A percentile compares a stretch with the other conserved stretches of the same genome.
These are phyloP conservation scores for Cryptosporidium sp. DNA, from an alignment of 169 alveolate genomes.

Conservation along the genomic window DNA sequence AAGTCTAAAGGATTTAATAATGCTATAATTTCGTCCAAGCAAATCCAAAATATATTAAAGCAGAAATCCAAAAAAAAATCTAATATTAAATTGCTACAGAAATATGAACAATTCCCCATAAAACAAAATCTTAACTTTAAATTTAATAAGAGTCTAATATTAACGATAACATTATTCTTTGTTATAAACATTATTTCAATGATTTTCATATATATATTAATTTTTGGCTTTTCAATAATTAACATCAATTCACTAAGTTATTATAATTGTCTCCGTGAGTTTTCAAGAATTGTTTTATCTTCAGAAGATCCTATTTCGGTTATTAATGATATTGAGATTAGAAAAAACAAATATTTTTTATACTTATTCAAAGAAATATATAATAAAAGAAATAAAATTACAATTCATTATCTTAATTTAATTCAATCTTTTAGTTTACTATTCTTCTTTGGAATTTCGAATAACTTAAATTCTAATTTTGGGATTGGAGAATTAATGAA, in stretches of 20 bases:
- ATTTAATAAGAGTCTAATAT: background rate
- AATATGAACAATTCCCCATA: background rate
- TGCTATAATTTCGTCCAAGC: constrained; percentile 18
- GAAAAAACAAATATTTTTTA: constrained; percentile 1
- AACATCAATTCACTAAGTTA: no score
- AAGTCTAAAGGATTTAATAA: constrained; percentile 17
- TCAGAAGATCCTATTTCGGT: constrained; percentile 46
- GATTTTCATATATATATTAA: background rate
- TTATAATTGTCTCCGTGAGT: background rate
- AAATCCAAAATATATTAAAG: background rate
- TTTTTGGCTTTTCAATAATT: background rate
- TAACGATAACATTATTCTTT: background rate
- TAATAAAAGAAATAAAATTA: background rate
- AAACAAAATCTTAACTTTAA: background rate
- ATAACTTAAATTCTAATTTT: background rate
- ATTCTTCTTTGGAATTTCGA: constrained; percentile 1
- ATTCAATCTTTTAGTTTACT: background rate
- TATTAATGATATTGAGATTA: constrained; percentile 38
- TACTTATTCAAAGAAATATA: constrained; percentile 19
- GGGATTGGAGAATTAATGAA: background rate
- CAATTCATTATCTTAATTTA: background rate
- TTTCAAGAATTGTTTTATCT: background rate
- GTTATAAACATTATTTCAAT: constrained; percentile 15
- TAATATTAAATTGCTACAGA: background rate
- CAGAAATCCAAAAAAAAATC: background rate